These are phyloP conservation scores for Pterocarpus santalinus DNA, from an alignment of 306 rosid genomes.

Conservation along the genomic window DNA sequence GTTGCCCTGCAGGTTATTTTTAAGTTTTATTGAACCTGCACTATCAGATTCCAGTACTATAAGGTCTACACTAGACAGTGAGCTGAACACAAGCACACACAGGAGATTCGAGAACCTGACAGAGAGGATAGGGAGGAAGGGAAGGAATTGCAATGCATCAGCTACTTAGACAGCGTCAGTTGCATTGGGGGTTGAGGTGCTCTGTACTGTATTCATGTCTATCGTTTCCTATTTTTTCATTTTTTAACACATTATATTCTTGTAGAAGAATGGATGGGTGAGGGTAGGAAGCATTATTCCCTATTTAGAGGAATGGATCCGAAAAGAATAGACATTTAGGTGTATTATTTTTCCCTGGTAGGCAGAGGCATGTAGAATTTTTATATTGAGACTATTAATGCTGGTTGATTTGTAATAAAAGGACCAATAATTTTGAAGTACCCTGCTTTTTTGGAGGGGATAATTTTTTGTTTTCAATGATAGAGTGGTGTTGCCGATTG, in stretches of 20 bases:
- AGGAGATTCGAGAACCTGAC: not conserved
- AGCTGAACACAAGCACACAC: not conserved
- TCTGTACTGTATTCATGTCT: not conserved
- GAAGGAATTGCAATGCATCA: not conserved
- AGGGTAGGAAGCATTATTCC: constrained; percentile 16
- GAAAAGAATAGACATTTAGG: not conserved
- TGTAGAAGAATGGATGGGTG: constrained; percentile 17
- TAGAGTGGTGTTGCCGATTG: not conserved
- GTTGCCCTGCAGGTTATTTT: not conserved
- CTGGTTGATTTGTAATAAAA: not conserved
- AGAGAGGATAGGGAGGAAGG: not conserved
- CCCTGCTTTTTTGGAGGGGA: not conserved
- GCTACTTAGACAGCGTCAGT: not conserved
- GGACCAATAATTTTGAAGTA: not conserved
- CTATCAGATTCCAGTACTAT: not conserved
- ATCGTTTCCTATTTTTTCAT: not conserved
- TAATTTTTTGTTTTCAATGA: not conserved
- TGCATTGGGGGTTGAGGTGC: constrained; percentile 7
- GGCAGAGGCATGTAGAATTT: constrained; percentile 32
- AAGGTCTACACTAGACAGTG: not conserved
- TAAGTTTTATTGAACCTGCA: not conserved
- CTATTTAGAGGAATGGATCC: constrained; percentile 12
- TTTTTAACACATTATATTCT: not conserved
- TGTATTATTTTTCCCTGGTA: constrained; percentile 10
- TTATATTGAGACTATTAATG: constrained; percentile 1